Conservation (phyloP, 148 eudicot genomes). For the Spergularia marina region DNA sequence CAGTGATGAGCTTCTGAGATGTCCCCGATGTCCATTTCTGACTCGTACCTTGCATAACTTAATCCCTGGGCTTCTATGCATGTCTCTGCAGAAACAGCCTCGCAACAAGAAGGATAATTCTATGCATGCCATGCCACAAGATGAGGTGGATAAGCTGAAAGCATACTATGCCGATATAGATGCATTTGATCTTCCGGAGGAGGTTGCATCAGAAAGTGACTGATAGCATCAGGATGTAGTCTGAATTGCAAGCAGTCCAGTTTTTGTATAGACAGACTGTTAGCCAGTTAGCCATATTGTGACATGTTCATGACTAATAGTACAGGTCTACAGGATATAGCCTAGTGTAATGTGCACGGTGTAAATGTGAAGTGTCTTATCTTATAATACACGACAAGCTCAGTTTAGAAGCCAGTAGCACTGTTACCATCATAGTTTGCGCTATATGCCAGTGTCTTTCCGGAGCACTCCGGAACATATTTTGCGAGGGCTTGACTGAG, state of each 20-base stretch:
- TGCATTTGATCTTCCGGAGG: slow-evolving; percentile 39
- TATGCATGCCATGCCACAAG: slow-evolving; percentile 27
- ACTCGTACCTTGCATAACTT: neutral
- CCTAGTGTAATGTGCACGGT: neutral
- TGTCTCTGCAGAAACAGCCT: slow-evolving; percentile 34
- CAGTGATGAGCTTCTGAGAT: neutral
- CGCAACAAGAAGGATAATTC: slow-evolving; percentile 15
- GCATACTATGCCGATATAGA: slow-evolving; percentile 44
- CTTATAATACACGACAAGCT: neutral
- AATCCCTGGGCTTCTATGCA: neutral
- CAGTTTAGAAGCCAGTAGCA: no score
- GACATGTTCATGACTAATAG: neutral
- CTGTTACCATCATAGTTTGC: no score
- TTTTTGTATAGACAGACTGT: slow-evolving; percentile 18
- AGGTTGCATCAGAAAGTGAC: slow-evolving; percentile 28
- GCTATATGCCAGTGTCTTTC: no score
- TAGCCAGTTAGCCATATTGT: neutral
- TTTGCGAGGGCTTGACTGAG: no score
- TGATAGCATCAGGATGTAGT: neutral
- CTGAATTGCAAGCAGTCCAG: neutral
- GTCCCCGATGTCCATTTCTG: neutral
- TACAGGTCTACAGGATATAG: neutral
- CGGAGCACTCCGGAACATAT: no score
- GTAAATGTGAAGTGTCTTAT: neutral
- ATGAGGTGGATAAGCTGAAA: slow-evolving; percentile 39